Conservation (phyloP, 495 filamentous ascomycete genomes). For the Neurospora tetraspora region DNA sequence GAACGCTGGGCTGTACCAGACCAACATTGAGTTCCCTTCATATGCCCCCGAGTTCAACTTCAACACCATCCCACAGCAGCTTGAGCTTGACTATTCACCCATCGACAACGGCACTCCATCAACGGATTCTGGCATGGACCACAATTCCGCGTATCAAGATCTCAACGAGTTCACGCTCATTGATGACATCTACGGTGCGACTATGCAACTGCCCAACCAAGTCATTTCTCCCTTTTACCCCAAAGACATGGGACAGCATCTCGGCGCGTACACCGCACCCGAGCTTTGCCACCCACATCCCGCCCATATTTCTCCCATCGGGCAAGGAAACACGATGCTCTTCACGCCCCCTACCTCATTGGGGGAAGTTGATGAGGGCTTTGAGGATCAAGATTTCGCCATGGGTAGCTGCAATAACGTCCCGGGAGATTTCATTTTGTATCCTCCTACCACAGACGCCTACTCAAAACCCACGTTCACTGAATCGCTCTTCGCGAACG, state of each 20-base stretch:
- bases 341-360: conserved; percentile 47
- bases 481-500: conserved; percentile 24
- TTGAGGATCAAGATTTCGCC: conserved; percentile 29
- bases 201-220: conserved; percentile 32
- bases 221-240: conserved; percentile 23
- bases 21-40: conserved; percentile 30
- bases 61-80: conserved; percentile 29
- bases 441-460: conserved; percentile 10
- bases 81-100: conserved; percentile 40
- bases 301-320: conserved; percentile 50
- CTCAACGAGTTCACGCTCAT: conserved; percentile 36
- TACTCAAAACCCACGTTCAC: conserved; percentile 23
- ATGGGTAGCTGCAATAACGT: conserved; percentile 12
- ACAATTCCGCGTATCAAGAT: conserved; percentile 37
- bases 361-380: conserved; percentile 35
- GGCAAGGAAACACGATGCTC: conserved; percentile 54
- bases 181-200: conserved; percentile 48
- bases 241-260: conserved; percentile 31
- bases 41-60: conserved; percentile 31
- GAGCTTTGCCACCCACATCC: conserved; percentile 27
- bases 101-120: conserved; percentile 38
- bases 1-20: conserved; percentile 17
- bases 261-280: conserved; percentile 18
- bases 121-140: conserved; percentile 33
- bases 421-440: conserved; percentile 24